Evolutionary conservation across 805 yeast species (phyloP).

Genomic region (Kuraishia borneana): DNA sequence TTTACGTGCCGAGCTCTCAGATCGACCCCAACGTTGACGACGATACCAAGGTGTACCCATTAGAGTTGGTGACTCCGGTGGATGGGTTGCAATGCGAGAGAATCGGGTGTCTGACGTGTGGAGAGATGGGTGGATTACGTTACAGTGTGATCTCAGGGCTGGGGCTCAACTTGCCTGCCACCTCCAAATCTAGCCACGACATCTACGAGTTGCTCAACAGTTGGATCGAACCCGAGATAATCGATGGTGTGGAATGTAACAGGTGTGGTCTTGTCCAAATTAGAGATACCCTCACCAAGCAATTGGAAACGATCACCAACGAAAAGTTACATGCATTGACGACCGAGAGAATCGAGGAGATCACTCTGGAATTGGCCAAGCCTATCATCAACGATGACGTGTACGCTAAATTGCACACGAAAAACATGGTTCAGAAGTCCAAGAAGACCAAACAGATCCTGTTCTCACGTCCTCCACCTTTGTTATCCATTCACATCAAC

Average conservation of each 20-base stretch:
- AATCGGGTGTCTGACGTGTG: slow-evolving; percentile 84
- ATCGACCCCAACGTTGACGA: slow-evolving; percentile 58
- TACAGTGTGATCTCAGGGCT: slow-evolving; percentile 69
- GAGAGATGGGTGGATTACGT: slow-evolving; percentile 89
- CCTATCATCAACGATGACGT: slow-evolving; percentile 73
- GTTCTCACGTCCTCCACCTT: slow-evolving; percentile 73
- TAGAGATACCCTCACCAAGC: slow-evolving; percentile 32
- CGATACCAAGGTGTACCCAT: slow-evolving; percentile 34
- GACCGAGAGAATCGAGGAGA: slow-evolving; percentile 31
- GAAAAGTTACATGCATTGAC: slow-evolving; percentile 24
- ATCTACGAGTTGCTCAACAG: slow-evolving; percentile 45
- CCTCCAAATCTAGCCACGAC: slow-evolving; percentile 27
- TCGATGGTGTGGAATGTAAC: slow-evolving; percentile 91
- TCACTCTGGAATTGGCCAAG: slow-evolving; percentile 43
- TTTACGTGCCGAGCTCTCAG: slow-evolving; percentile 62
- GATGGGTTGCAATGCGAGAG: slow-evolving; percentile 86
- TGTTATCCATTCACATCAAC: slow-evolving; percentile 78
- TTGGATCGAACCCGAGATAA: slow-evolving; percentile 73
- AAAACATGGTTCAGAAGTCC: slow-evolving; percentile 62
- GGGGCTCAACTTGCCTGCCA: slow-evolving; percentile 54
- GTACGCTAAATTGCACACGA: slow-evolving; percentile 62
- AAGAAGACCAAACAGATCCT: slow-evolving; percentile 77
- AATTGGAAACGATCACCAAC: slow-evolving; percentile 13
- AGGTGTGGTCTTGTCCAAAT: slow-evolving; percentile 74
- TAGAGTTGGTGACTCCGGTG: slow-evolving; percentile 70